These are phyloP conservation scores for Aspergillus costaricaensis DNA, from an alignment of 2,329 filamentous ascomycete genomes.

Conservation along the genomic window DNA sequence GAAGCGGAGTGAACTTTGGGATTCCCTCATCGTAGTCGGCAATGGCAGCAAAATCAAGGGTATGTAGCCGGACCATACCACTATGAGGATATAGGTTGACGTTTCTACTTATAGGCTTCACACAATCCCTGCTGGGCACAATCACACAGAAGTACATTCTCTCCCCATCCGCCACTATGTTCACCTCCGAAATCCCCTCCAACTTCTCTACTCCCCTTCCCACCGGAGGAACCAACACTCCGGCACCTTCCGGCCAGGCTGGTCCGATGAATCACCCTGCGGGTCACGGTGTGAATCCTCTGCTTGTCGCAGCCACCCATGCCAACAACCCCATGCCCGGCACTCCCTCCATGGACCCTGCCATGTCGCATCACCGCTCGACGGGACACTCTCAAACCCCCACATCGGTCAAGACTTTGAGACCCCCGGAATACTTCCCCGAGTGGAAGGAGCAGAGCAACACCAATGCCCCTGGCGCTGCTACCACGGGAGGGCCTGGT, in stretches of 20 bases:
- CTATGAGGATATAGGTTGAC: neutral
- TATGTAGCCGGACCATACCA: conserved; percentile 27
- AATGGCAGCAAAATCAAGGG: conserved; percentile 73
- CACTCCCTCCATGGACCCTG: conserved; percentile 39
- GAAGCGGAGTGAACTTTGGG: conserved; percentile 86
- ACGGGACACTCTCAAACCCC: conserved; percentile 73
- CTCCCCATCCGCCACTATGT: conserved; percentile 92
- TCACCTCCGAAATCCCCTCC: conserved; percentile 93
- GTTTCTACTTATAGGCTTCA: conserved; percentile 63
- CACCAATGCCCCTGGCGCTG: conserved; percentile 43
- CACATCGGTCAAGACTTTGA: conserved; percentile 76
- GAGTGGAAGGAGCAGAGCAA: conserved; percentile 79
- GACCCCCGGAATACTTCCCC: conserved; percentile 79
- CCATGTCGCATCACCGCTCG: conserved; percentile 53
- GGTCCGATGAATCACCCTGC: conserved; percentile 58
- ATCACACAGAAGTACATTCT: conserved; percentile 82
- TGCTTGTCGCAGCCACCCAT: conserved; percentile 82
- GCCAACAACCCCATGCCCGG: conserved; percentile 42
- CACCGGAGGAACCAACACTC: conserved; percentile 89
- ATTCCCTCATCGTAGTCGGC: conserved; percentile 86
- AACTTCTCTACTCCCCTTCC: conserved; percentile 88
- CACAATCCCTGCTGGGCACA: conserved; percentile 80
- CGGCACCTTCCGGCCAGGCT: conserved; percentile 49
- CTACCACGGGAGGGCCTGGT: conserved; percentile 39
- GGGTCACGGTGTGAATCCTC: conserved; percentile 73